Conservation (phyloP, 805 yeast species). For the Blastobotrys americana region DNA sequence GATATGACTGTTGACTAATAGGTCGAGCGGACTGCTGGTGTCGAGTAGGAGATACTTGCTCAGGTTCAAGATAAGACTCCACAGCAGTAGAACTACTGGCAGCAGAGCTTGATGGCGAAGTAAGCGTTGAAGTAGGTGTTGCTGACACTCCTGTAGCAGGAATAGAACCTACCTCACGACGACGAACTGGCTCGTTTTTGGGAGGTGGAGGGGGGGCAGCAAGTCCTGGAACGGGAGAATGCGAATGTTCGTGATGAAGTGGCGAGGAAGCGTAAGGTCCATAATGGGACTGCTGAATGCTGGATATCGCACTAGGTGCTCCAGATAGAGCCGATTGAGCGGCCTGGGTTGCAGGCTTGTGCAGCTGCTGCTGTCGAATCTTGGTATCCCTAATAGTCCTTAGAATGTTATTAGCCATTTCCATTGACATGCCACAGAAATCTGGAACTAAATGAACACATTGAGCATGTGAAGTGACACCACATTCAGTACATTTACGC, state of each 20-base stretch:
- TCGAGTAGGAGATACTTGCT: slow-evolving; percentile 7
- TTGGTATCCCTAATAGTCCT: slow-evolving; percentile 74
- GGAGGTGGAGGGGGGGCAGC: slow-evolving; percentile 19
- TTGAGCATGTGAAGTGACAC: slow-evolving; percentile 85
- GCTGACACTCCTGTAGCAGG: slow-evolving; percentile 4
- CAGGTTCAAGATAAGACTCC: neutral
- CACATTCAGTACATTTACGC: slow-evolving; percentile 83
- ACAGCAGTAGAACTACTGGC: neutral
- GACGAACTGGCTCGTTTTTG: slow-evolving; percentile 21
- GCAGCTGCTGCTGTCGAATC: slow-evolving; percentile 27
- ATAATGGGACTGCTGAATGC: slow-evolving; percentile 3
- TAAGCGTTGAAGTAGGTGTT: neutral
- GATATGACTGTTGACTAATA: slow-evolving; percentile 5
- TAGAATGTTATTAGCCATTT: slow-evolving; percentile 84
- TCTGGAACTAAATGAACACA: slow-evolving; percentile 96
- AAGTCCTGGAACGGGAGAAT: slow-evolving; percentile 2
- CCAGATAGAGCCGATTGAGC: slow-evolving; percentile 12
- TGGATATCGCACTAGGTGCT: too few species aligned
- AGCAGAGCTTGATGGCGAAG: neutral
- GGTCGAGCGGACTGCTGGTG: slow-evolving; percentile 2
- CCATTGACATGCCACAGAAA: slow-evolving; percentile 98
- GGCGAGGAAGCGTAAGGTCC: neutral
- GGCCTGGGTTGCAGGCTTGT: slow-evolving; percentile 9
- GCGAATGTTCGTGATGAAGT: slow-evolving; percentile 3
- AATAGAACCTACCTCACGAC: slow-evolving; percentile 26